Evolutionary conservation across 305 asterid genomes (phyloP), one percentile per base, ranked within the genome.

Genomic region (Fraxinus dipetala): DNA sequence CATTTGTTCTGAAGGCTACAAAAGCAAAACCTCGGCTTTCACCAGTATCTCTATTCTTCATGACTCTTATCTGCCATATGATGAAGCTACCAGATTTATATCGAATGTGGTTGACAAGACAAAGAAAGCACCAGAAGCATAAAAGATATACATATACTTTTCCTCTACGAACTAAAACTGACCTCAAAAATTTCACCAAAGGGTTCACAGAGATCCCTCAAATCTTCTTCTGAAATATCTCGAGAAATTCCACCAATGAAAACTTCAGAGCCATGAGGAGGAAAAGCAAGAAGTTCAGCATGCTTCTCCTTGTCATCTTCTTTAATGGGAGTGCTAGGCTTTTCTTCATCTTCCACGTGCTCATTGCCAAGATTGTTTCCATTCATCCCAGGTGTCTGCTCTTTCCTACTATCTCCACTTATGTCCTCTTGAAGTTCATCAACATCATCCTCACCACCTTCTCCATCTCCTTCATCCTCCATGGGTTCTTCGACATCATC

Each of bases 1-100:
- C 98, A 86, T 89, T 92, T 26, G 93, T 89, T 84, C 78, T 86
- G 90, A 91, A 95, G 79, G 97, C 97, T 74, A 94, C 99, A 90
- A 95, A 95, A 78, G 99, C 97, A 87, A 94, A 95, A 73, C 99
- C 99, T 88, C 94, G 93, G 88, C 97, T 91, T 91, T 95, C 99
- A 76, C 98, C 98, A 75, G 99, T 95, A 85, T 95, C 99, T 88
- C 91, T 91, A 86, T 95, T 95, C 85, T 89, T 92, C 97, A 95
- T 86, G 78, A 95, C 88, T 83, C 97, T 89, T 78, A 95, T 85
- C 99, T 95, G 97, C 87, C 88, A 78, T 81, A 26, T 77, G 65
- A 82, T 45, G 81, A 84, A 82, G 76, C 76, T 51, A 80, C 80
- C 76, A 84, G 83, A 79, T 51, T 73, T 26, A 77, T 22, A 3